These are phyloP conservation scores for Phytopythium vexans DNA, from an alignment of 352 stramenopile species.

Conservation along the genomic window DNA sequence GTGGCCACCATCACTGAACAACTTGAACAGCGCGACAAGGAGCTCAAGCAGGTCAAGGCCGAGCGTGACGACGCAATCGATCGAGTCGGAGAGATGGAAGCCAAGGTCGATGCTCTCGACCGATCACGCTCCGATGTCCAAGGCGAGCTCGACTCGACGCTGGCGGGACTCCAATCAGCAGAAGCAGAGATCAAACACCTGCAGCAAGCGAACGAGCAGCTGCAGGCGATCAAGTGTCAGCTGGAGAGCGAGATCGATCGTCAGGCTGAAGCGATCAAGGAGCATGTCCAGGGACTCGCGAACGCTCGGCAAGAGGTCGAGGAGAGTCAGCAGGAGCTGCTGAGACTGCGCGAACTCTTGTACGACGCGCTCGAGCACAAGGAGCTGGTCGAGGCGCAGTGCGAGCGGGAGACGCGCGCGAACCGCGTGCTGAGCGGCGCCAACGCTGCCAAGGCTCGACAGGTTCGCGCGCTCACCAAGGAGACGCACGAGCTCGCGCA, in stretches of 20 bases:
- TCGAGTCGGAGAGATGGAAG: conserved; percentile 1
- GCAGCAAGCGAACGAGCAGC: not conserved
- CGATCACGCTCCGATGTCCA: not conserved
- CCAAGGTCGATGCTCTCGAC: not conserved
- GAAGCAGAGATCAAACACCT: not conserved
- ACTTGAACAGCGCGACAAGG: not conserved
- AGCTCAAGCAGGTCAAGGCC: not conserved
- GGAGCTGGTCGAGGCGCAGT: conserved; percentile 4
- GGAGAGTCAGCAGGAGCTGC: conserved; percentile 5
- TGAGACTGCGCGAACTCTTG: conserved; percentile 11
- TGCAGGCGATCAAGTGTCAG: not conserved
- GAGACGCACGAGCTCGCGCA: conserved; percentile 14
- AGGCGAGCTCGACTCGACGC: not conserved
- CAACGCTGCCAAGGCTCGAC: conserved; percentile 1
- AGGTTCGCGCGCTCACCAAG: conserved; percentile 1
- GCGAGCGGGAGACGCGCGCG: conserved; percentile 1
- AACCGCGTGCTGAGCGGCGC: conserved; percentile 9
- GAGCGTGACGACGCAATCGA: not conserved
- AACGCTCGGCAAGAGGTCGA: not conserved
- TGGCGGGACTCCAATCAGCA: not conserved
- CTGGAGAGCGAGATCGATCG: not conserved
- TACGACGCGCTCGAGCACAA: conserved; percentile 14
- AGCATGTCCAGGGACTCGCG: not conserved
- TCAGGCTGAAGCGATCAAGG: not conserved
- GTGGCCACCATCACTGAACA: not conserved